phyloP scores from a whole-genome alignment of 2,329 filamentous ascomycete species.

The Exophiala lecanii-corni region DNA sequence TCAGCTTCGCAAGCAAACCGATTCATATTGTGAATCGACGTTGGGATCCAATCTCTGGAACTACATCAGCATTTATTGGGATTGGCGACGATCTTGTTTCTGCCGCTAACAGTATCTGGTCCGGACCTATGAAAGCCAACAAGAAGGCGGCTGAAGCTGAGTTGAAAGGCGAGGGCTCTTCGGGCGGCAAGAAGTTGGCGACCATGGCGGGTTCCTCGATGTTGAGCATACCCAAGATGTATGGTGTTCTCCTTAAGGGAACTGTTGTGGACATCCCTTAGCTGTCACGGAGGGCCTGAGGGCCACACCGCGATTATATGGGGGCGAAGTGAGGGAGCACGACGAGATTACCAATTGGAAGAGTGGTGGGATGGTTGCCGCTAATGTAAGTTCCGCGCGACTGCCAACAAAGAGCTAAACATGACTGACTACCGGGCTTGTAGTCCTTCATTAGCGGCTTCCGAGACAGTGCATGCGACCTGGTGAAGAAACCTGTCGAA shows the following conservation, averaged over 20 bases:
- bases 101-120: slow-evolving; percentile 23
- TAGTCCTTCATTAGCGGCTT: no score
- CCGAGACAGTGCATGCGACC: slow-evolving; percentile 32
- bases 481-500: slow-evolving; percentile 31
- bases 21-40: slow-evolving; percentile 33
- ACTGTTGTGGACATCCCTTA: slow-evolving; percentile 35
- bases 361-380: slow-evolving; percentile 31
- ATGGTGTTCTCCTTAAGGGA: slow-evolving; percentile 31
- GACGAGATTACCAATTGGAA: slow-evolving; percentile 33
- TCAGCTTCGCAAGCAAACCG: no score
- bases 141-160: slow-evolving; percentile 14
- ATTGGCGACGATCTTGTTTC: slow-evolving; percentile 29
- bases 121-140: slow-evolving; percentile 29
- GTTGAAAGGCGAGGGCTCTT: neutral
- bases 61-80: slow-evolving; percentile 27
- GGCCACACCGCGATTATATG: slow-evolving; percentile 34
- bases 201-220: slow-evolving; percentile 18
- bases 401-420: no score
- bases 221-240: slow-evolving; percentile 28
- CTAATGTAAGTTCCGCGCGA: slow-evolving; percentile 32
- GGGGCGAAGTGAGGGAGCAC: slow-evolving; percentile 33
- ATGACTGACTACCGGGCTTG: no score
- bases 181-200: neutral
- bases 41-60: slow-evolving; percentile 32
- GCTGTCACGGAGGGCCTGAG: slow-evolving; percentile 35